phyloP scores from a whole-genome alignment of 192 early-diverging fungal genomes.

The Backusella parvicylindrica region DNA sequence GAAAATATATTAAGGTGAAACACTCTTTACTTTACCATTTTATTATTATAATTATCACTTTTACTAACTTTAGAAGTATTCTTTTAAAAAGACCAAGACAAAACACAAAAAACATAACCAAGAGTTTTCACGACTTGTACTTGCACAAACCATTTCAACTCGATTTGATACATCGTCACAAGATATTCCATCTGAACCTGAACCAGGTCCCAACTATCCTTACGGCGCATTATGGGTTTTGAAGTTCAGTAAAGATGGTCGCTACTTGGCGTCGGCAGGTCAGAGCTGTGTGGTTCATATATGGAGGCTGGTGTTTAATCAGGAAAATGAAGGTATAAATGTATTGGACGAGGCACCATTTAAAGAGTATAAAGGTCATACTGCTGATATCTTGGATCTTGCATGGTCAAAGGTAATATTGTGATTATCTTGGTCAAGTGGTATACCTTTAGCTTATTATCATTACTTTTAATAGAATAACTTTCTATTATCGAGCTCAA shows the following conservation, averaged over 20 bases:
- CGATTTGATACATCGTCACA: neutral
- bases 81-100: slow-evolving; percentile 3
- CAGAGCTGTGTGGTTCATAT: slow-evolving; percentile 66
- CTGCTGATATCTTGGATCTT: slow-evolving; percentile 63
- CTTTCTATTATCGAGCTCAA: slow-evolving; percentile 76
- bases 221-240: slow-evolving; percentile 63
- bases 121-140: slow-evolving; percentile 8
- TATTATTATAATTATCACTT: no score
- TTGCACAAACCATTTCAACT: slow-evolving; percentile 7
- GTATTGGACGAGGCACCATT: slow-evolving; percentile 63
- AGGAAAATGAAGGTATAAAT: neutral
- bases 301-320: slow-evolving; percentile 41
- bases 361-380: slow-evolving; percentile 71
- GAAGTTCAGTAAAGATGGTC: slow-evolving; percentile 72
- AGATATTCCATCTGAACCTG: neutral
- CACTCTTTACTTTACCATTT: no score
- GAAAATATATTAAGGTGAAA: neutral
- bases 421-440: neutral
- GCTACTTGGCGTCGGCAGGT: slow-evolving; percentile 71
- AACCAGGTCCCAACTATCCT: neutral
- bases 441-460: no score
- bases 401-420: slow-evolving; percentile 58
- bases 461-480: slow-evolving; percentile 42
- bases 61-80: neutral
- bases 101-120: slow-evolving; percentile 2